Percentiles rank a stretch among this genome's conserved stretches.
phyloP scores from a whole-genome alignment of 345 rosid species.

The Capsella bursapastoris region DNA sequence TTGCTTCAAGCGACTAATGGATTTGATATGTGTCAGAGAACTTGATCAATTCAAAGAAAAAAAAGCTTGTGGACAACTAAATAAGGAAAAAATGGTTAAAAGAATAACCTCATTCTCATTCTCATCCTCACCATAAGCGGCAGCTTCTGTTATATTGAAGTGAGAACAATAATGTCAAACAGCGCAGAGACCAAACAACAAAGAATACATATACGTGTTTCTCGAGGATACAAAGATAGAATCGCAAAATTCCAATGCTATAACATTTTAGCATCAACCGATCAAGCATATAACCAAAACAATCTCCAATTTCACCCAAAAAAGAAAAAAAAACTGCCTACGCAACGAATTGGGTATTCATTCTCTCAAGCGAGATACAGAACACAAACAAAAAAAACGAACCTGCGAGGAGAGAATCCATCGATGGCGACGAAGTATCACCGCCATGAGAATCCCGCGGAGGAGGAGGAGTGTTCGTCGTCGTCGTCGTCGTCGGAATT shows the following conservation, averaged over 20 bases:
- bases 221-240: neutral
- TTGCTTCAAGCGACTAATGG: conserved; percentile 72
- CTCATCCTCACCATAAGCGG: conserved; percentile 61
- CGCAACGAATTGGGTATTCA: neutral
- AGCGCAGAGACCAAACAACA: conserved; percentile 11
- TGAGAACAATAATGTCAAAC: conserved; percentile 27
- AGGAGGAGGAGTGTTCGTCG: conserved; percentile 9
- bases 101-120: conserved; percentile 60
- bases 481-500: conserved; percentile 20
- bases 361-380: conserved; percentile 6
- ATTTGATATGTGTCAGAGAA: conserved; percentile 37
- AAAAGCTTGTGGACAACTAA: neutral
- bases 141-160: conserved; percentile 67
- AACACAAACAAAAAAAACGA: neutral
- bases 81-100: neutral
- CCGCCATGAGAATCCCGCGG: conserved; percentile 16
- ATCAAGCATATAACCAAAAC: conserved; percentile 13
- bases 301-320: neutral
- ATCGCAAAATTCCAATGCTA: neutral
- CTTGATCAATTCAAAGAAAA: neutral
- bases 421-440: conserved; percentile 47
- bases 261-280: neutral
- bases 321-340: neutral
- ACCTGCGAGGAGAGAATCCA: conserved; percentile 69
- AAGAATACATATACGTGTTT: neutral